Evolutionary conservation across 2,329 filamentous ascomycete genomes (phyloP).

Genomic region (Cladosporium colombiae): DNA sequence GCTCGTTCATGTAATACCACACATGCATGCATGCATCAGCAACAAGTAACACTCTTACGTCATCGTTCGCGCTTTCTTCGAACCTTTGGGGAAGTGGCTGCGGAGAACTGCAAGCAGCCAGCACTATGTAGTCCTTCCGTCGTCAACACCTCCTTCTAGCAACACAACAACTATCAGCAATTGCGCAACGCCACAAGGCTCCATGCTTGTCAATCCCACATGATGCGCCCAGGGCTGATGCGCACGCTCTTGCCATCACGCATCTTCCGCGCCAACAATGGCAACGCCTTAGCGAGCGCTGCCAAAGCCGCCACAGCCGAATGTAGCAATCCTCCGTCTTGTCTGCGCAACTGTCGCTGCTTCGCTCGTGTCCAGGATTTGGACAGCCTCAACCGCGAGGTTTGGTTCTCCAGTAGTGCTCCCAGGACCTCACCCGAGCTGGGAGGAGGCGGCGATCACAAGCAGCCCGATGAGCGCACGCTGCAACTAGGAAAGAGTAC

Average conservation of each 20-base stretch:
- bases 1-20: too few species aligned
- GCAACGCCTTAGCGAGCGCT: constrained; percentile 1
- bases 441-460: constrained; percentile 32
- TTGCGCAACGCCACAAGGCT: not conserved
- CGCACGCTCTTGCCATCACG: constrained; percentile 48
- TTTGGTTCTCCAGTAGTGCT: constrained; percentile 48
- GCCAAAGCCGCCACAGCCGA: constrained; percentile 1
- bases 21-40: too few species aligned
- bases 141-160: not conserved
- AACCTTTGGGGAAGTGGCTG: not conserved
- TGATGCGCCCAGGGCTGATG: constrained; percentile 46
- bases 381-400: constrained; percentile 36
- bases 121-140: not conserved
- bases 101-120: constrained; percentile 1
- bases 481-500: constrained; percentile 64
- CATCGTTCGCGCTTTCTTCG: constrained; percentile 4
- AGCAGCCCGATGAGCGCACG: constrained; percentile 59
- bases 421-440: constrained; percentile 28
- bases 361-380: constrained; percentile 36
- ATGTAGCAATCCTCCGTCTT: constrained; percentile 14
- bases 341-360: constrained; percentile 30
- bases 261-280: constrained; percentile 33
- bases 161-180: not conserved
- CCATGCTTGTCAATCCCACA: constrained; percentile 26
- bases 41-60: too few species aligned